Percentiles rank a stretch among this genome's conserved stretches.
These are phyloP conservation scores for Blastobotrys petasosporus DNA, from an alignment of 1,139 yeast species.

Conservation along the genomic window DNA sequence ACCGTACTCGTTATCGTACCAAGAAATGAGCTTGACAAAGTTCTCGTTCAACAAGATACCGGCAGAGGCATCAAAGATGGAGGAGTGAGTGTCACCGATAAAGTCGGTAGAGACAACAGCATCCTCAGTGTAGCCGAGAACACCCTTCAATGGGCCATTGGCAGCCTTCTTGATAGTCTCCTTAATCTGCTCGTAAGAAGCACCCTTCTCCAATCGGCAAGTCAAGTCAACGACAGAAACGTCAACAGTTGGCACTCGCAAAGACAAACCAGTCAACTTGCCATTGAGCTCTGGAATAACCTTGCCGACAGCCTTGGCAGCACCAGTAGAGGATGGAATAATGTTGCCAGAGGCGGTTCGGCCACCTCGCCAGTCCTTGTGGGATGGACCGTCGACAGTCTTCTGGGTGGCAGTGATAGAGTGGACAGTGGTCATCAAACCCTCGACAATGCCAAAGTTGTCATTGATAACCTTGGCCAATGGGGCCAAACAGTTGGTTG, in stretches of 20 bases:
- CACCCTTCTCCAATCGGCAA: slow-evolving; percentile 59
- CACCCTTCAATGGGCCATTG: slow-evolving; percentile 65
- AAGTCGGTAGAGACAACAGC: slow-evolving; percentile 83
- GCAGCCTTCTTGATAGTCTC: slow-evolving; percentile 59
- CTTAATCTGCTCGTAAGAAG: slow-evolving; percentile 72
- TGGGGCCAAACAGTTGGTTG: slow-evolving; percentile 88
- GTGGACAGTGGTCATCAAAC: slow-evolving; percentile 88
- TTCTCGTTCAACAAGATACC: slow-evolving; percentile 78
- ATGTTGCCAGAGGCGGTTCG: slow-evolving; percentile 88
- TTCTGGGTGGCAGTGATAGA: slow-evolving; percentile 87
- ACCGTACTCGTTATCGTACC: slow-evolving; percentile 92
- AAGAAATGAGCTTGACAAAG: slow-evolving; percentile 78
- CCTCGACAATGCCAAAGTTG: slow-evolving; percentile 75
- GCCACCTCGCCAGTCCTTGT: slow-evolving; percentile 95
- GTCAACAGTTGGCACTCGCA: slow-evolving; percentile 84
- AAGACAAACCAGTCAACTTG: slow-evolving; percentile 82
- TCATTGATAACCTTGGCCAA: slow-evolving; percentile 79
- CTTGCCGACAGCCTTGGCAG: slow-evolving; percentile 90
- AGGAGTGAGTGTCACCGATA: slow-evolving; percentile 70
- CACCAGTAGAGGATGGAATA: slow-evolving; percentile 87
- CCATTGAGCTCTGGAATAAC: slow-evolving; percentile 85
- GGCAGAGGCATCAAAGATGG: slow-evolving; percentile 80
- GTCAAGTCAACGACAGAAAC: slow-evolving; percentile 77
- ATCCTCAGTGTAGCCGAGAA: slow-evolving; percentile 79
- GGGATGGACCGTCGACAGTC: slow-evolving; percentile 89